phyloP scores from a whole-genome alignment of 257 asterid genomes.

The Petunia secreta region DNA sequence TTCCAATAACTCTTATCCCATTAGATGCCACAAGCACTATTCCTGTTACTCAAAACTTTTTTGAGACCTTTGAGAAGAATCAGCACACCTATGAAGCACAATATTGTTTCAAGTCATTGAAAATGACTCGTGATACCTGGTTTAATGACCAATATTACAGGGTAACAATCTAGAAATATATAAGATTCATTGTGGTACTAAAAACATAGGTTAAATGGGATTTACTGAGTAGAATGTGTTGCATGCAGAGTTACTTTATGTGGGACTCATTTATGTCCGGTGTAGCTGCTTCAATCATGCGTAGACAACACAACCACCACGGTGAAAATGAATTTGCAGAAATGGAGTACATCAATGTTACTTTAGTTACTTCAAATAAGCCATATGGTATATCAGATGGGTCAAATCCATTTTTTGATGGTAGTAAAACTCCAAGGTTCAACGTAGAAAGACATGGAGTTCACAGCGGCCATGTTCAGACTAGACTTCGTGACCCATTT shows the following conservation, averaged over 20 bases:
- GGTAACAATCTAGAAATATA: slow-evolving; percentile 42
- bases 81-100: slow-evolving; percentile 81
- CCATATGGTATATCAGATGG: slow-evolving; percentile 68
- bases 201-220: neutral
- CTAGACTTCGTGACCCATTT: slow-evolving; percentile 68
- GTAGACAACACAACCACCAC: slow-evolving; percentile 36
- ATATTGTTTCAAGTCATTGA: slow-evolving; percentile 77
- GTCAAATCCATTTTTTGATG: slow-evolving; percentile 75
- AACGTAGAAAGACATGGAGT: slow-evolving; percentile 52
- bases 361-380: slow-evolving; percentile 76
- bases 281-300: slow-evolving; percentile 85
- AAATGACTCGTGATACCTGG: slow-evolving; percentile 76
- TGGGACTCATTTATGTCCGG: slow-evolving; percentile 87
- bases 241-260: slow-evolving; percentile 72
- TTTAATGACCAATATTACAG: slow-evolving; percentile 55
- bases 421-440: slow-evolving; percentile 55
- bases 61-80: slow-evolving; percentile 62
- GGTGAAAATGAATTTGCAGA: slow-evolving; percentile 86
- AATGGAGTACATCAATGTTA: slow-evolving; percentile 77
- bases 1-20: slow-evolving; percentile 82
- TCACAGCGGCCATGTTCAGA: slow-evolving; percentile 89
- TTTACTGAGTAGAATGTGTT: neutral
- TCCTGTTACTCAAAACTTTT: slow-evolving; percentile 53
- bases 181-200: neutral
- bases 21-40: slow-evolving; percentile 91